Evolutionary conservation across 2,329 filamentous ascomycete genomes (phyloP), one percentile per base, ranked within the genome.

Genomic region (Aspergillus persii): DNA sequence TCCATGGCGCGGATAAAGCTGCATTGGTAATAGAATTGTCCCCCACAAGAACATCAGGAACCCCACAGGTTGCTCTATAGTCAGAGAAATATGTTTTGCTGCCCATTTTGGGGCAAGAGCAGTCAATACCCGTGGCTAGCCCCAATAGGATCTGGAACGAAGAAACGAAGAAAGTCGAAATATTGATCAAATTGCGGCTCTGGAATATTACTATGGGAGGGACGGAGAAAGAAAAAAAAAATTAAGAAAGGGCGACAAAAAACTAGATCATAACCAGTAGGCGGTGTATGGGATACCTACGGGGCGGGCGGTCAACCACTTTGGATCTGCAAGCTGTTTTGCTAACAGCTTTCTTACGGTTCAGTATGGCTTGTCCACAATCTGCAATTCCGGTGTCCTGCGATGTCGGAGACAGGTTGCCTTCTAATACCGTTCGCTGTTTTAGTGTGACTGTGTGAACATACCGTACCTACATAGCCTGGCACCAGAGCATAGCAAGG

Each of bases 1-100:
- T 74, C 71, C 93, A 88, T 11, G 90, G 89, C 60, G 86, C 84
- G 59, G 81, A 78, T 15, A 86, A 77, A 52, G 91, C 65, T 8
- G 67, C 64, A 8, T 66, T 62, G 12, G 73, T 62, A 31, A 65
- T 12, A 39, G 23, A 57, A 49, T 31, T 29, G 36, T 41, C 50
- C 23, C n/a, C 12, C 27, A 23, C 23, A 9, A 18, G 11, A 54
- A 30, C 8, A 18, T 27, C 15, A 5, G 26, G 26, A 11, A 11
- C 9, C 8, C n/a, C 39, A 44, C 6, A 15, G 9, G 15, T 44
- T 44, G 39, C 39, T 18, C n/a, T 7, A 47, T 47, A 23, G 15
- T 27, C 44, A 26, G 11, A 3, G 11, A 27, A 23, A 27, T 11
- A 23, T 41, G 15, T 41, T 5, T 2, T n/a, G 12, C n/a, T 12